Base-by-base conservation (phyloP, 1,139 yeast genomes). In the Eremothecium cymbalariae region DNA sequence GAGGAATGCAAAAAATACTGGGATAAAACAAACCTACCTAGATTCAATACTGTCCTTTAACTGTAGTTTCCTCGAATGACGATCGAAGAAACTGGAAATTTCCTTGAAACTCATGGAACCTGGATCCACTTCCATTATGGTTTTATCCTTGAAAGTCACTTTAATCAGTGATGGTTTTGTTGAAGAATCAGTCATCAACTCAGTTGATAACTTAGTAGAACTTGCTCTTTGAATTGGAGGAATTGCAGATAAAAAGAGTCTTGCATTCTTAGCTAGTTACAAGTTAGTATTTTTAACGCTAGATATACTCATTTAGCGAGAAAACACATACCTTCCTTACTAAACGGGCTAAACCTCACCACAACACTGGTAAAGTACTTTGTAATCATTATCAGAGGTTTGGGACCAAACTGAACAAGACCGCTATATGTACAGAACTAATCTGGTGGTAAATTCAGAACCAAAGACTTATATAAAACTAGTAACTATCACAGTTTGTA, bases 121-220 rank as follows among this genome's bases (percentile, higher is more conserved):
- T 3, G 95, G 95, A 53, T 85, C 83, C 4, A 76, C 74, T 37
- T 70, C 70, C 63, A 85, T 63, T 5, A 68, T 69, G 39, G 75
- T 72, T 50, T 88, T 90, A 59, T 88, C 96, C 59, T 82, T 83
- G 63, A 73, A 88, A 1, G 79, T 74, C 12, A 88, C 94, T 44
- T 76, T 70, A 24, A 88, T 73, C 21, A 67, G 51, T 15, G 95
- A 85, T 34, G 59, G 51, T 20, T 65, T 72, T 3, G 59, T 59
- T 1, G 80, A 66, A 8, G 40, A 39, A 12, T 58, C 54, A 4
- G 69, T 62, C 34, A 80, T 63, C 14, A 79, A 67, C 47, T 77
- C 76, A 44, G 68, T 68, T 39, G 74, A 74, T 9, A 70, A 65
- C 13, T 65, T 54, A 6, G 56, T 42, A 36, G 80, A 74, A 11